Percentiles rank a stretch among this genome's conserved stretches.
These are phyloP conservation scores for Gliomastix tumulicola DNA, from an alignment of 2,329 filamentous ascomycete genomes.

Conservation along the genomic window DNA sequence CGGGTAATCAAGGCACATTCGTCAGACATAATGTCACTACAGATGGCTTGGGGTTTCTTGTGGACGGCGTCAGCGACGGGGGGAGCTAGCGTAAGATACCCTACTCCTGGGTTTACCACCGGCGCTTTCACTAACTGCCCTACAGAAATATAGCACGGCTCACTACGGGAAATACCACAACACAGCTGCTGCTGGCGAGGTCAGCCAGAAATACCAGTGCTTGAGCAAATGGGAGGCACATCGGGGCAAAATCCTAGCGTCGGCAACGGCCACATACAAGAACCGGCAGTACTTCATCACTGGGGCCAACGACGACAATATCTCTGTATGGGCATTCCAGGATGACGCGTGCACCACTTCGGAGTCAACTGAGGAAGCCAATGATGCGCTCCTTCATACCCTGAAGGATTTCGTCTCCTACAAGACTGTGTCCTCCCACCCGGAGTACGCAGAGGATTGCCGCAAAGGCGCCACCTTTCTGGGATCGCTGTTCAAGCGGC, in stretches of 20 bases:
- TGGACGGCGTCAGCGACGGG: constrained; percentile 88
- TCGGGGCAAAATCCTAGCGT: constrained; percentile 79
- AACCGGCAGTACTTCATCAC: constrained; percentile 83
- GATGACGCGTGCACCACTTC: constrained; percentile 27
- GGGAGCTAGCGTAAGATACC: constrained; percentile 73
- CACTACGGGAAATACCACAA: constrained; percentile 53
- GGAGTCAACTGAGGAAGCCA: constrained; percentile 25
- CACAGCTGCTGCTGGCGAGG: constrained; percentile 35
- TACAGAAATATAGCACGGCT: constrained; percentile 58
- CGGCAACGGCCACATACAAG: constrained; percentile 64
- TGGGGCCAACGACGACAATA: constrained; percentile 83
- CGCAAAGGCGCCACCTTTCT: constrained; percentile 87
- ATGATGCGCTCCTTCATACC: constrained; percentile 56
- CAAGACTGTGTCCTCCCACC: constrained; percentile 82
- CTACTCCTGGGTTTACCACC: no score
- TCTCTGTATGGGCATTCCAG: constrained; percentile 80
- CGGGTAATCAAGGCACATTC: constrained; percentile 76
- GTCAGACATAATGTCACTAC: constrained; percentile 78
- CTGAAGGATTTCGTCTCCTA: constrained; percentile 84
- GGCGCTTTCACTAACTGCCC: neutral
- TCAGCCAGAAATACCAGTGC: constrained; percentile 77
- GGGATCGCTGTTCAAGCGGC: constrained; percentile 81
- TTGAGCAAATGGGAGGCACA: constrained; percentile 77
- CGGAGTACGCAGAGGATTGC: constrained; percentile 85
- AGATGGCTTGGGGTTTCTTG: constrained; percentile 76